A percentile compares a stretch with the other conserved stretches of the same genome.
These are phyloP conservation scores for Eremochloa ophiuroides DNA, from an alignment of 176 grass and related monocot genomes.

Conservation along the genomic window DNA sequence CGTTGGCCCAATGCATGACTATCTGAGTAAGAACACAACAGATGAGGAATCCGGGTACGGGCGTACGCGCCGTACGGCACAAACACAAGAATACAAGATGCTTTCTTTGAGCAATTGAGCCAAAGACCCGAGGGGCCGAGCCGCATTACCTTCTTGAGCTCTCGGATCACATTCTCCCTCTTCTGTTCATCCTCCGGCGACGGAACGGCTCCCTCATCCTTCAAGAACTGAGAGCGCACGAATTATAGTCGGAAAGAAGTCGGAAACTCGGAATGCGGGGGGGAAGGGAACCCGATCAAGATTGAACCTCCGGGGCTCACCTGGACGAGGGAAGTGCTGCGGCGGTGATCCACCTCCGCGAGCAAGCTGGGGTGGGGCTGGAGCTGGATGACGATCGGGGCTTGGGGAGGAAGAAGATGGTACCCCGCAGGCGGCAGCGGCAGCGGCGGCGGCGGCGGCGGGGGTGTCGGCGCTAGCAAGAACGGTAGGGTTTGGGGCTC, in stretches of 20 bases:
- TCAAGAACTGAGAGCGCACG: slow-evolving; percentile 29
- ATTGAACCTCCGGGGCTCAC: not conserved
- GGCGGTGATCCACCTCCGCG: slow-evolving; percentile 34
- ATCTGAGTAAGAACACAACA: slow-evolving; percentile 23
- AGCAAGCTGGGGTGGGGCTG: slow-evolving; percentile 30
- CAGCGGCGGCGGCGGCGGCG: slow-evolving; percentile 23
- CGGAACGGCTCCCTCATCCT: slow-evolving; percentile 36
- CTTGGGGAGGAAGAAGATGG: not conserved
- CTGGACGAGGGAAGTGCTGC: slow-evolving; percentile 44
- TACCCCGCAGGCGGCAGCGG: not conserved
- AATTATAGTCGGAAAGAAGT: not conserved
- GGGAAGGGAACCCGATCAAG: not conserved
- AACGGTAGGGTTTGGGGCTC: slow-evolving; percentile 30
- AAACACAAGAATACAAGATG: not conserved
- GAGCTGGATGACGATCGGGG: slow-evolving; percentile 5
- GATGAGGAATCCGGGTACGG: not conserved
- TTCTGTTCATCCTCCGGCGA: slow-evolving; percentile 45
- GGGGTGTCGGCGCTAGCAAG: not conserved
- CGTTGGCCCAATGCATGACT: slow-evolving; percentile 51
- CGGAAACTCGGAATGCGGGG: not conserved
- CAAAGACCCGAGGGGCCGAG: not conserved
- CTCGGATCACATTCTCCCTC: slow-evolving; percentile 49
- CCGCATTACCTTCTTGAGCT: slow-evolving; percentile 49
- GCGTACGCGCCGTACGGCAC: not conserved
- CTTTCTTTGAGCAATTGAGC: not conserved